phyloP scores from a whole-genome alignment of 1,284 basidiomycete species.

The Wallemia mellicola region DNA sequence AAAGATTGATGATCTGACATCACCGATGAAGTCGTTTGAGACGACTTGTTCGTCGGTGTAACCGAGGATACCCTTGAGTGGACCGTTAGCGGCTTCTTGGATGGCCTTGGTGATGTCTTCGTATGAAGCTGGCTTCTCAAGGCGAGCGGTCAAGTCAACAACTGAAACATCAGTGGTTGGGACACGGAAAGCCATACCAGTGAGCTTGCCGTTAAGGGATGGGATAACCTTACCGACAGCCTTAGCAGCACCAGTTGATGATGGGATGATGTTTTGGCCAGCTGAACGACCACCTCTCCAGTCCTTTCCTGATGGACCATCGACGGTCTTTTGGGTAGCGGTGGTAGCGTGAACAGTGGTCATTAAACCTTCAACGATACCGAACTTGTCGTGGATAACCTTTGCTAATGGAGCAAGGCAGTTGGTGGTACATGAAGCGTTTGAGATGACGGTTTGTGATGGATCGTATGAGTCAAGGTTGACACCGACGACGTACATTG shows the following conservation, averaged over 20 bases:
- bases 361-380: constrained; percentile 89
- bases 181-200: constrained; percentile 89
- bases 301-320: constrained; percentile 80
- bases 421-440: constrained; percentile 99
- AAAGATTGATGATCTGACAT: constrained; percentile 19
- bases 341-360: constrained; percentile 91
- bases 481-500: constrained; percentile 91
- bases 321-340: constrained; percentile 97
- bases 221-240: constrained; percentile 99
- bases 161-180: constrained; percentile 93
- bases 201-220: constrained; percentile 82
- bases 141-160: constrained; percentile 82
- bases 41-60: constrained; percentile 92
- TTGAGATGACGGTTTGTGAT: constrained; percentile 64
- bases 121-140: constrained; percentile 35
- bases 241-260: constrained; percentile 96
- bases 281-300: constrained; percentile 76
- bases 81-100: constrained; percentile 47
- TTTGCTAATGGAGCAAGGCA: constrained; percentile 95
- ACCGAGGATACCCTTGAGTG: constrained; percentile 48
- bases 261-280: constrained; percentile 96
- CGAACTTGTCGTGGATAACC: constrained; percentile 88
- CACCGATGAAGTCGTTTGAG: constrained; percentile 74
- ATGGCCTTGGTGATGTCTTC: constrained; percentile 71
- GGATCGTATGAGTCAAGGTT: constrained; percentile 85